Evolutionary conservation across 2,329 filamentous ascomycete species (phyloP).

Genomic region (Diaporthe amygdali): DNA sequence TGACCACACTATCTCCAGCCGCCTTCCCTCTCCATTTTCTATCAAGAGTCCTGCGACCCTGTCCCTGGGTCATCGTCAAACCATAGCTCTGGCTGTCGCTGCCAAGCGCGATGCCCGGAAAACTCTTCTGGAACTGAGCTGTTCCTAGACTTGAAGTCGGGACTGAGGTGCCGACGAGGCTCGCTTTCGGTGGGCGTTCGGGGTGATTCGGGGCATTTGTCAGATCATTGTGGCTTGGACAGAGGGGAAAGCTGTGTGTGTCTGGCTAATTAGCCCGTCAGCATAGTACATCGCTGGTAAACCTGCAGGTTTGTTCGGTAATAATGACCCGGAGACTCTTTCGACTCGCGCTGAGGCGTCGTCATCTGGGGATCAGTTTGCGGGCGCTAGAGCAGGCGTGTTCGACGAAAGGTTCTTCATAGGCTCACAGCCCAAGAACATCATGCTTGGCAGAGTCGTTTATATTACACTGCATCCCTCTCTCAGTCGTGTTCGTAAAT

Average conservation of each 20-base stretch:
- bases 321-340: background rate
- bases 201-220: background rate
- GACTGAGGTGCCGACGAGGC: background rate
- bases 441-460: background rate
- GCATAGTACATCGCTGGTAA: background rate
- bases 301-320: background rate
- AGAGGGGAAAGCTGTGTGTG: background rate
- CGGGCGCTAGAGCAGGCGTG: conserved; percentile 8
- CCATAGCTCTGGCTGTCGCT: background rate
- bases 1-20: background rate
- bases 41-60: background rate
- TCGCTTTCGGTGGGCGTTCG: background rate
- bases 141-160: background rate
- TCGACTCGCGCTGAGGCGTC: background rate
- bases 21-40: too few relatives aligned
- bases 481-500: background rate
- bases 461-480: background rate
- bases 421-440: background rate
- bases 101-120: background rate
- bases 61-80: background rate
- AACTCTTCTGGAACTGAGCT: background rate
- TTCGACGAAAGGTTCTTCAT: background rate
- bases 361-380: conserved; percentile 3
- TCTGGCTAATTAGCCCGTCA: background rate
- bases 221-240: conserved; percentile 8